Percentiles rank a stretch among this genome's conserved stretches.
phyloP scores from a whole-genome alignment of 768 basidiomycete species.

The Termitomyces sp. region DNA sequence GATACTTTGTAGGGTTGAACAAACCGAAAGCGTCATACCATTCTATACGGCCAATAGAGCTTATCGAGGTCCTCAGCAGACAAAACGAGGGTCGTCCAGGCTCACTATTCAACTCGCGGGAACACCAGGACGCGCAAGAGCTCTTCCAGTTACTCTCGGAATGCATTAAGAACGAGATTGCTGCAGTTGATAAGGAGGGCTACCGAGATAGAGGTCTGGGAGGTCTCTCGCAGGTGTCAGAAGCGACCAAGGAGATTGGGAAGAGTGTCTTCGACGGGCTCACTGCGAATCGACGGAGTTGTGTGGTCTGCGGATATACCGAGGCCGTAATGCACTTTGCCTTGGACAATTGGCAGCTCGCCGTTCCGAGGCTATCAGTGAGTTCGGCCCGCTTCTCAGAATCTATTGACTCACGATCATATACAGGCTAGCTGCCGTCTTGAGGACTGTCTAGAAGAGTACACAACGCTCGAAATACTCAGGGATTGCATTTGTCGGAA shows the following conservation, averaged over 20 bases:
- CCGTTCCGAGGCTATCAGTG: slow-evolving; percentile 61
- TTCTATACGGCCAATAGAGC: slow-evolving; percentile 65
- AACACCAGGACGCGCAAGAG: slow-evolving; percentile 98
- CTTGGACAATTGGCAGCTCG: slow-evolving; percentile 81
- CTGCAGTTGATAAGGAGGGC: slow-evolving; percentile 66
- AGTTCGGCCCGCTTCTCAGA: slow-evolving; percentile 23
- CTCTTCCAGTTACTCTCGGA: slow-evolving; percentile 93
- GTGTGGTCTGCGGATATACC: slow-evolving; percentile 86
- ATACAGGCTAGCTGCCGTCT: slow-evolving; percentile 59
- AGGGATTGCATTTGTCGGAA: slow-evolving; percentile 91
- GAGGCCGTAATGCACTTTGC: slow-evolving; percentile 92
- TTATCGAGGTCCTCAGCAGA: slow-evolving; percentile 65
- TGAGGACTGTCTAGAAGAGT: slow-evolving; percentile 83
- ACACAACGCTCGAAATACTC: slow-evolving; percentile 83
- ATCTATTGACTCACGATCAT: neutral
- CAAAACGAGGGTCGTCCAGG: slow-evolving; percentile 47
- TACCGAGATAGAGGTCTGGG: slow-evolving; percentile 69
- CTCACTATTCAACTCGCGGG: slow-evolving; percentile 78
- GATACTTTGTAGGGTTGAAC: slow-evolving; percentile 49
- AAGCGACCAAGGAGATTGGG: slow-evolving; percentile 31
- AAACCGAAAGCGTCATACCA: slow-evolving; percentile 50
- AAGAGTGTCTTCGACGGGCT: slow-evolving; percentile 86
- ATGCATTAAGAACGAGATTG: slow-evolving; percentile 81
- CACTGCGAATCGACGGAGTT: slow-evolving; percentile 85
- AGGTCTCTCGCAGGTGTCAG: slow-evolving; percentile 29